Percentiles rank a stretch among this genome's conserved stretches.
phyloP scores from a whole-genome alignment of 1,284 basidiomycete genomes.

The Stereum hirsutum region DNA sequence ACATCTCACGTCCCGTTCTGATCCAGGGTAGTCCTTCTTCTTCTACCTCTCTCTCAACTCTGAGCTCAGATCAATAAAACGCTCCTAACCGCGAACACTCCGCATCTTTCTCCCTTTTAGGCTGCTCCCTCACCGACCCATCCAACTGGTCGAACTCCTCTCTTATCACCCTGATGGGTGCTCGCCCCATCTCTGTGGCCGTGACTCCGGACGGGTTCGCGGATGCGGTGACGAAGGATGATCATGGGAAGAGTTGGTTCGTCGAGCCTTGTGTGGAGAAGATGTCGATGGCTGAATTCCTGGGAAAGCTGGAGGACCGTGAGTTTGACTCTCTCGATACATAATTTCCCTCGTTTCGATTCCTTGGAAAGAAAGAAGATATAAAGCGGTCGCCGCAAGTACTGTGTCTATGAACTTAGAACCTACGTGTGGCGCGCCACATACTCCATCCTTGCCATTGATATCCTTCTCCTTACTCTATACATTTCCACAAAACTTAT shows the following conservation, averaged over 20 bases:
- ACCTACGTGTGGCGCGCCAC: conserved; percentile 23
- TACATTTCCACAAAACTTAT: too few species aligned
- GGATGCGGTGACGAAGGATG: conserved; percentile 60
- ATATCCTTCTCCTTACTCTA: too few species aligned
- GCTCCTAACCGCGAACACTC: background rate
- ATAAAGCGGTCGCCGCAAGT: too few species aligned
- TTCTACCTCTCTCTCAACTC: background rate
- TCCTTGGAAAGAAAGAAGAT: too few species aligned
- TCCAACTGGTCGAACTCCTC: conserved; percentile 58
- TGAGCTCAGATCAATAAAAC: background rate
- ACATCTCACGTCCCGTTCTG: conserved; percentile 71
- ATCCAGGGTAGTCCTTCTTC: conserved; percentile 49
- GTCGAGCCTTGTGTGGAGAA: conserved; percentile 64
- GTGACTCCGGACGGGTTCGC: conserved; percentile 84
- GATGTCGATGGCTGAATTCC: conserved; percentile 55
- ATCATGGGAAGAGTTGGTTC: conserved; percentile 60
- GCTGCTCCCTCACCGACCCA: conserved; percentile 29
- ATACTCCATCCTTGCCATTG: too few species aligned
- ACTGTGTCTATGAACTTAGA: too few species aligned
- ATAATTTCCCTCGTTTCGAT: too few species aligned
- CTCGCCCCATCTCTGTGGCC: conserved; percentile 58
- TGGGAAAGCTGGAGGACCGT: conserved; percentile 31
- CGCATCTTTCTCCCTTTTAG: conserved; percentile 20
- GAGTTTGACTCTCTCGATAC: too few species aligned
- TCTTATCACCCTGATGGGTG: conserved; percentile 44